Base-by-base conservation (phyloP, 495 filamentous ascomycete species). In the Amniculicola lignicola region DNA sequence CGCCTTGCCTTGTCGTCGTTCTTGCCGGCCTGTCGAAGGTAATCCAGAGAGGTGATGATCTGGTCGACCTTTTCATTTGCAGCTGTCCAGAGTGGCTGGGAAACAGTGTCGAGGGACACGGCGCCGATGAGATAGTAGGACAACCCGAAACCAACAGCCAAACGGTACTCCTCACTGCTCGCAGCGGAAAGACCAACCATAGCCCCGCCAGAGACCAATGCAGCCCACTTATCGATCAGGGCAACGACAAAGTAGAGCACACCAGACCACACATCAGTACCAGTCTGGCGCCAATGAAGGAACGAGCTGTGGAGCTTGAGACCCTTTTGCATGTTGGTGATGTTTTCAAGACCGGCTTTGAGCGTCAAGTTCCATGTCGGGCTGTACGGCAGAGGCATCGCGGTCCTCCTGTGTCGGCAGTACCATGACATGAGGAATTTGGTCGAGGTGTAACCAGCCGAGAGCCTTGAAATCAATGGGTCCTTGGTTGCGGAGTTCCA, bases 361-460 rank as follows among this genome's bases (percentile, higher is more conserved):
- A 73, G 72, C 61, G 77, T 75, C n/a, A 82, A 75, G 43, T 83
- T 84, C 80, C 81, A 84, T 4, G 75, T 76, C n/a, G 79, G 77
- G 63, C 77, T 82, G 67, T 78, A 84, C 0, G 78, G 75, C 43
- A 80, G 74, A 0, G 81, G 79, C 29, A 74, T 67, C 14, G 72
- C 70, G 4, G 58, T 57, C 73, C 74, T 65, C 72, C 73, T 38
- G 69, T 76, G 69, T 75, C 75, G 67, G 64, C 76, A 79, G 50
- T 83, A 83, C 80, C 80, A 83, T 15, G 78, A 69, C 25, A 84
- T 67, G 12, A 84, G 69, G 38, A 83, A 82, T 39, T 79, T 69
- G n/a, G 79, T 83, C 0, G 79, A 72, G 29, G 77, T 73, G 71
- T 77, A 82, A 43, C 80, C 75, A 5, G 65, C 65, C 14, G 76